Conservation (phyloP, 768 basidiomycete species). For the Peribolospora kevripleyi region DNA sequence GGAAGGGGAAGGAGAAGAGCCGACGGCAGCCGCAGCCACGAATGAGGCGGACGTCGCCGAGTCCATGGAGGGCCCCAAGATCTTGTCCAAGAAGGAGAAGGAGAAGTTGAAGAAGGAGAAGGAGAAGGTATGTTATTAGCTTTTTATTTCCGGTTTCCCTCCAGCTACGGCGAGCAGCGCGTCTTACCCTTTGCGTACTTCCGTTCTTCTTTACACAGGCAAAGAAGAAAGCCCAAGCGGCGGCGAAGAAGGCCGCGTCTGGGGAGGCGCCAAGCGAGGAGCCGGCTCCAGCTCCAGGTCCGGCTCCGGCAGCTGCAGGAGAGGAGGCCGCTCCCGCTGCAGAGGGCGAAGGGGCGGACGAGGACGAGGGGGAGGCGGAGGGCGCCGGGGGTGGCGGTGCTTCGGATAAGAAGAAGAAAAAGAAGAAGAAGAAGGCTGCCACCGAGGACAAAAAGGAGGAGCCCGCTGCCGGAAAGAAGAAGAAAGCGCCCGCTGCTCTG, state of each 20-base stretch:
- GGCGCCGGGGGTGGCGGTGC: conserved; percentile 6
- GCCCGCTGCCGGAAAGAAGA: not conserved
- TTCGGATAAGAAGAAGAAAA: conserved; percentile 14
- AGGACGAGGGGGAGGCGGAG: conserved; percentile 6
- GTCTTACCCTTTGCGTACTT: not conserved
- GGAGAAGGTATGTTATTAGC: conserved; percentile 42
- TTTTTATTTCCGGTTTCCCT: not conserved
- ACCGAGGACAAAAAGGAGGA: conserved; percentile 14
- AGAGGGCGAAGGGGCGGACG: not conserved
- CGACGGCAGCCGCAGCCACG: conserved; percentile 11
- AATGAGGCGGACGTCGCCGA: conserved; percentile 32
- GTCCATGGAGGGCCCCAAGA: conserved; percentile 29
- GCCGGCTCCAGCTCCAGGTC: not conserved
- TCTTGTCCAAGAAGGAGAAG: conserved; percentile 87
- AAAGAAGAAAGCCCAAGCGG: conserved; percentile 83
- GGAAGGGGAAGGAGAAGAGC: conserved; percentile 14
- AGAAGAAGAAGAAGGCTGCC: conserved; percentile 21
- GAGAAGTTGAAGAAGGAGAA: conserved; percentile 90
- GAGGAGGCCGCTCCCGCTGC: conserved; percentile 11
- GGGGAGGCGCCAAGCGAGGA: not conserved
- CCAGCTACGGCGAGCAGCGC: conserved; percentile 2
- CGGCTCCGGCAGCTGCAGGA: conserved; percentile 7
- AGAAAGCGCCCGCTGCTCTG: too few species aligned
- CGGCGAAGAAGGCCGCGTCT: conserved; percentile 38
- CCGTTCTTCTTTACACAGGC: conserved; percentile 28